A percentile compares a stretch with the other conserved stretches of the same genome.
Conservation (phyloP, 2,329 filamentous ascomycete species). For the Aspergillus sp. region DNA sequence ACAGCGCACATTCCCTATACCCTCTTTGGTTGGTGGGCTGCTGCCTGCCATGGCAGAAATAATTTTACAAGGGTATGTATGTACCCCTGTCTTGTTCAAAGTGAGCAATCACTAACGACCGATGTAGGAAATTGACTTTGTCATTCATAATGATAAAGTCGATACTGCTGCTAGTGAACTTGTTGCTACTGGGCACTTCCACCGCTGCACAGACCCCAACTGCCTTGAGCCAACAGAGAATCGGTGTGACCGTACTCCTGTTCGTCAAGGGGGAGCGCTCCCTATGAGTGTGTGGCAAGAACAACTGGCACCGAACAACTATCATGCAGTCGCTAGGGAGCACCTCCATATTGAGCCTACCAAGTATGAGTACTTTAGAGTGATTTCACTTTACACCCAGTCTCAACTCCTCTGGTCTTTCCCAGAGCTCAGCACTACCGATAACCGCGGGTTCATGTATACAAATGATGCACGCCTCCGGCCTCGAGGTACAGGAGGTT, state of each 20-base stretch:
- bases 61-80: no score
- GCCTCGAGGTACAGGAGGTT: no score
- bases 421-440: neutral
- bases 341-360: neutral
- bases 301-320: no score
- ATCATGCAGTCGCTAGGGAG: neutral
- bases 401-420: neutral
- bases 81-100: no score
- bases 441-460: neutral
- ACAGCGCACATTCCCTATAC: neutral
- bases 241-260: no score
- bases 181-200: no score
- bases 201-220: neutral
- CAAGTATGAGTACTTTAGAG: neutral
- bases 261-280: no score
- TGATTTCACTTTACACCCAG: neutral
- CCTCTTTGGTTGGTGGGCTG: constrained; percentile 7
- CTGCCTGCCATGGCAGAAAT: neutral
- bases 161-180: neutral
- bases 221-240: neutral
- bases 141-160: neutral
- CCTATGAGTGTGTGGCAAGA: no score
- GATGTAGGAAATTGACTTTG: constrained; percentile 1
- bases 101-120: no score
- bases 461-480: neutral